phyloP scores from a whole-genome alignment of 2,329 filamentous ascomycete species.

The Aureobasidium sp. region DNA sequence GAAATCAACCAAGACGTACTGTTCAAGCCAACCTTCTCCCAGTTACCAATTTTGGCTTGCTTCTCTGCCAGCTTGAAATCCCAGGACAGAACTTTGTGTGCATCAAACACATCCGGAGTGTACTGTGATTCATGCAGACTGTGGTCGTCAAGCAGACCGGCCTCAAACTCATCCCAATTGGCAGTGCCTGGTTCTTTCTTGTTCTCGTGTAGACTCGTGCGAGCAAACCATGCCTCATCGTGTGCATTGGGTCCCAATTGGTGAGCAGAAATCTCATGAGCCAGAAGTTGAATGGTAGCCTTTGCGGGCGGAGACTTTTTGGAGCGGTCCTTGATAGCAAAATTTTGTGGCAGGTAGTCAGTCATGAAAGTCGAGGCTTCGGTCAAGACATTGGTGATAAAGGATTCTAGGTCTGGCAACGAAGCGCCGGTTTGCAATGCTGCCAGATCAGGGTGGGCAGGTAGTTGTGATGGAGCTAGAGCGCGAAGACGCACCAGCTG shows the following conservation, averaged over 20 bases:
- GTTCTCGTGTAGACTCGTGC: slow-evolving; percentile 56
- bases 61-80: slow-evolving; percentile 27
- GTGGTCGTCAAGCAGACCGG: slow-evolving; percentile 52
- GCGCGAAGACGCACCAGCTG: slow-evolving; percentile 28
- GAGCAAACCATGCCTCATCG: slow-evolving; percentile 56
- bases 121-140: slow-evolving; percentile 51
- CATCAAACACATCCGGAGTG: slow-evolving; percentile 49
- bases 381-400: slow-evolving; percentile 48
- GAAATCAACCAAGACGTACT: slow-evolving; percentile 23
- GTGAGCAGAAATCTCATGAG: slow-evolving; percentile 42
- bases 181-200: slow-evolving; percentile 47
- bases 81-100: slow-evolving; percentile 39
- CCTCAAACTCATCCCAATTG: slow-evolving; percentile 56
- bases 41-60: slow-evolving; percentile 22
- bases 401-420: slow-evolving; percentile 40
- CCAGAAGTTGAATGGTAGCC: slow-evolving; percentile 48
- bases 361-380: slow-evolving; percentile 56
- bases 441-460: slow-evolving; percentile 27
- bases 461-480: slow-evolving; percentile 27
- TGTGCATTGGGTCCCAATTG: slow-evolving; percentile 32
- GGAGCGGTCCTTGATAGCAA: slow-evolving; percentile 43
- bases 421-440: slow-evolving; percentile 28
- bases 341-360: slow-evolving; percentile 46
- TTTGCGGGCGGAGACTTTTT: slow-evolving; percentile 46
- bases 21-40: slow-evolving; percentile 32